Conservation (phyloP, 2,329 filamentous ascomycete species). For the Apiospora aurea region DNA sequence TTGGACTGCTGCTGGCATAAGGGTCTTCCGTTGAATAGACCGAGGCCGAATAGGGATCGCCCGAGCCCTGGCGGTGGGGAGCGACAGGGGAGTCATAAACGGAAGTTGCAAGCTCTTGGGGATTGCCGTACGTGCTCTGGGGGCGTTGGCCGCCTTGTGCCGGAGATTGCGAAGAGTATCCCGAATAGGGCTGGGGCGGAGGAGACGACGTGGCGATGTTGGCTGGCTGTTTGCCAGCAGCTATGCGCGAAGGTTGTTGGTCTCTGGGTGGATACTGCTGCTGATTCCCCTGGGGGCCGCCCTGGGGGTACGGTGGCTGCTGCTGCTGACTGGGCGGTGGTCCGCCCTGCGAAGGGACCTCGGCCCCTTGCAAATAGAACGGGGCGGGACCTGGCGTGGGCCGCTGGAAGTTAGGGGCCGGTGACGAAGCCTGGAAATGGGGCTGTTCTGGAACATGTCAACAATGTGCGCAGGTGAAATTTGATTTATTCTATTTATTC, state of each 20-base stretch:
- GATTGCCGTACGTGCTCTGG: constrained; percentile 72
- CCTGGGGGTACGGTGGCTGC: constrained; percentile 36
- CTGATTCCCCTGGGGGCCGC: constrained; percentile 41
- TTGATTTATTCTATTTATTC: constrained; percentile 46
- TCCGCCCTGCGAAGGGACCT: constrained; percentile 53
- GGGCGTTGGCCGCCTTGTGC: constrained; percentile 59
- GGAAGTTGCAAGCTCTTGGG: constrained; percentile 80
- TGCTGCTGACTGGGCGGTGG: constrained; percentile 34
- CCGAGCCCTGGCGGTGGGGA: constrained; percentile 51
- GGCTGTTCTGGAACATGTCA: constrained; percentile 48
- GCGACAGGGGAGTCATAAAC: constrained; percentile 78
- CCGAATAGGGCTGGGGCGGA: constrained; percentile 55
- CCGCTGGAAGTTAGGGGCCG: constrained; percentile 63
- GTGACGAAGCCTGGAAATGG: constrained; percentile 54
- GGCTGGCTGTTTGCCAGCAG: constrained; percentile 56
- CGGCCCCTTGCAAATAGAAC: constrained; percentile 70
- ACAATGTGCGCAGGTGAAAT: constrained; percentile 37
- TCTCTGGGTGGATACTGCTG: constrained; percentile 38
- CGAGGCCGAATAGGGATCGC: constrained; percentile 54
- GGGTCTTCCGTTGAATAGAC: constrained; percentile 58
- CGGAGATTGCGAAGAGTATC: constrained; percentile 46
- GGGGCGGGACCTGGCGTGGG: constrained; percentile 61
- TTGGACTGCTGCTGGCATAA: constrained; percentile 39
- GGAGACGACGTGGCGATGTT: constrained; percentile 60
- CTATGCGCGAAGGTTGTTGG: constrained; percentile 53